phyloP scores from a whole-genome alignment of 345 rosid species.

The Syzygium grande region DNA sequence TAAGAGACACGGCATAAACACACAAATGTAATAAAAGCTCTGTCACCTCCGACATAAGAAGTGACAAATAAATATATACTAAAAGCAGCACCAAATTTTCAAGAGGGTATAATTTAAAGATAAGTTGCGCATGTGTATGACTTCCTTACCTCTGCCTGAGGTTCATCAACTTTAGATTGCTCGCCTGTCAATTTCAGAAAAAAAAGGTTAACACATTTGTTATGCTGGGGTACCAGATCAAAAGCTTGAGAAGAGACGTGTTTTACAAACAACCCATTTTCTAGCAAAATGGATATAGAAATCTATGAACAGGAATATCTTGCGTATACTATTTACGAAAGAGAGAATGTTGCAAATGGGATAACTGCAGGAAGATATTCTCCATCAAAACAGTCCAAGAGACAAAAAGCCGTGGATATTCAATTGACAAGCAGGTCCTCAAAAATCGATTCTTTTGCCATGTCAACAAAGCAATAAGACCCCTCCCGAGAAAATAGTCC shows the following conservation, averaged over 20 bases:
- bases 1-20: neutral
- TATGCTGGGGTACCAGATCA: neutral
- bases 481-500: neutral
- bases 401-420: neutral
- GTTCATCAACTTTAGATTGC: constrained; percentile 44
- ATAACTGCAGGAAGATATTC: neutral
- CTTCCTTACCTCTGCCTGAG: constrained; percentile 38
- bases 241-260: neutral
- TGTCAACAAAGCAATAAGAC: neutral
- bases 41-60: neutral
- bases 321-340: neutral
- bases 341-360: neutral
- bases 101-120: neutral
- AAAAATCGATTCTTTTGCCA: neutral
- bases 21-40: neutral
- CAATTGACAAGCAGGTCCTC: neutral
- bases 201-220: neutral
- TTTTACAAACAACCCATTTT: neutral
- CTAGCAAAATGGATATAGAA: neutral
- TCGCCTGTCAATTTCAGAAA: constrained; percentile 36
- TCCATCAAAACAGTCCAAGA: neutral
- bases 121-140: neutral
- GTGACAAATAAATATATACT: neutral
- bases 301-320: neutral
- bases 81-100: neutral